phyloP scores from a whole-genome alignment of 305 asterid genomes.

The Stenogyne calaminthoides region DNA sequence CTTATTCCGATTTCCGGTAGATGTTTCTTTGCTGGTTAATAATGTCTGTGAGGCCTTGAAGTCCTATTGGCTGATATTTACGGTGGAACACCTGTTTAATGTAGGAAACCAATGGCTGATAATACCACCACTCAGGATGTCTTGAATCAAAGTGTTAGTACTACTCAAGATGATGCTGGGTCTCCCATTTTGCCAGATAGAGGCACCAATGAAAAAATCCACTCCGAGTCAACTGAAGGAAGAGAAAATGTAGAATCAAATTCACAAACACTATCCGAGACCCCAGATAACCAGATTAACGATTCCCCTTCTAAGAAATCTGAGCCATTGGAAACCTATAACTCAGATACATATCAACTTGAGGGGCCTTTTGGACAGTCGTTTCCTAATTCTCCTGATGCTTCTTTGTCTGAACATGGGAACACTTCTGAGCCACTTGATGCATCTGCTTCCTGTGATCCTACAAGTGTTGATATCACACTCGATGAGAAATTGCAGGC shows the following conservation, averaged over 20 bases:
- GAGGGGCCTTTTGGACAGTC: constrained; percentile 24
- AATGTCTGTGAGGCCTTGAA: constrained; percentile 21
- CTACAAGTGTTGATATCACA: constrained; percentile 29
- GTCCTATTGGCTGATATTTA: constrained; percentile 25
- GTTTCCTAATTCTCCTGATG: constrained; percentile 31
- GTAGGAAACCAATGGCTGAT: constrained; percentile 48
- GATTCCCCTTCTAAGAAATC: constrained; percentile 25
- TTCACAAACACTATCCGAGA: constrained; percentile 23
- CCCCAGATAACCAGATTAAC: constrained; percentile 28
- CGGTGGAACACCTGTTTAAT: constrained; percentile 25
- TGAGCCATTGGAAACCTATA: constrained; percentile 16
- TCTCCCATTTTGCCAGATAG: constrained; percentile 32
- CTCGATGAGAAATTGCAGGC: constrained; percentile 52
- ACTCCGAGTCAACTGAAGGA: constrained; percentile 29
- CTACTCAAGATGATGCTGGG: constrained; percentile 18
- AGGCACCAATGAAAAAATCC: constrained; percentile 32
- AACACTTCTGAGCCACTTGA: too few relatives aligned
- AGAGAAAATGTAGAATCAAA: constrained; percentile 32
- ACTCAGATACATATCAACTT: constrained; percentile 33
- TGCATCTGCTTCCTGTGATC: too few relatives aligned
- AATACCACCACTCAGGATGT: constrained; percentile 14
- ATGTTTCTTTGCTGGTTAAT: constrained; percentile 19
- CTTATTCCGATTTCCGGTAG: constrained; percentile 57
- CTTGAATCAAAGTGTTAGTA: constrained; percentile 31
- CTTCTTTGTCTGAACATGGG: constrained; percentile 23